A percentile compares a stretch with the other conserved stretches of the same genome.
These are phyloP conservation scores for Penicillium riverlandense DNA, from an alignment of 495 filamentous ascomycete species.

Conservation along the genomic window DNA sequence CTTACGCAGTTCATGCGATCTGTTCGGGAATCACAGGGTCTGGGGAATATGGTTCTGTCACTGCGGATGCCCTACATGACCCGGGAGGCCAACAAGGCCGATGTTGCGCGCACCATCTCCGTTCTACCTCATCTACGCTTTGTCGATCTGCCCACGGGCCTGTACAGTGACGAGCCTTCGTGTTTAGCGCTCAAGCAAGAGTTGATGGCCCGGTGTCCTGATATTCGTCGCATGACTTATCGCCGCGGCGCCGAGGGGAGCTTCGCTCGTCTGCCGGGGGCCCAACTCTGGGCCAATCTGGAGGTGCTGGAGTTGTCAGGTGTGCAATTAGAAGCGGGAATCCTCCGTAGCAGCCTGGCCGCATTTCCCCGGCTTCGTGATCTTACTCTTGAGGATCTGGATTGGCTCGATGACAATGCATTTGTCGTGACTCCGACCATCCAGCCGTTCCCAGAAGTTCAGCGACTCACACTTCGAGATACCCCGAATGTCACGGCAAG, in stretches of 20 bases:
- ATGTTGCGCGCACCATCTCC: constrained; percentile 78
- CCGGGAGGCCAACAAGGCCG: constrained; percentile 75
- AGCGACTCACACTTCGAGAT: constrained; percentile 60
- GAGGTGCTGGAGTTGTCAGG: constrained; percentile 71
- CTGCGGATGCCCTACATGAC: constrained; percentile 97
- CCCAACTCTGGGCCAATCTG: constrained; percentile 66
- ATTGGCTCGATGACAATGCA: constrained; percentile 65
- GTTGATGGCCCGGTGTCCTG: constrained; percentile 71
- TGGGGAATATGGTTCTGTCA: constrained; percentile 62
- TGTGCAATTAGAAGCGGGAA: constrained; percentile 64
- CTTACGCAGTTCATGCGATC: constrained; percentile 73
- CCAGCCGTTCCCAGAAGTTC: constrained; percentile 62
- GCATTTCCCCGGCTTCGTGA: constrained; percentile 59
- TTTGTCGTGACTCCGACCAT: constrained; percentile 53
- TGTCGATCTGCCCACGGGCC: constrained; percentile 75
- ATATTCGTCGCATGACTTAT: constrained; percentile 86
- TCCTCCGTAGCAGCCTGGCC: constrained; percentile 63
- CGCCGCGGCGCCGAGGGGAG: constrained; percentile 67
- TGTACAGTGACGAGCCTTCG: constrained; percentile 70
- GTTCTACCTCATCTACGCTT: constrained; percentile 81
- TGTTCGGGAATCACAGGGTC: constrained; percentile 61
- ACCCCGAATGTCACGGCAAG: constrained; percentile 60
- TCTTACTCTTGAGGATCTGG: constrained; percentile 61
- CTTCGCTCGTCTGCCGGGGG: constrained; percentile 58
- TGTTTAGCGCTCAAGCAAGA: constrained; percentile 74